A percentile compares a stretch with the other conserved stretches of the same genome.
Evolutionary conservation across 2,329 filamentous ascomycete species (phyloP).

Genomic region (Phaeosphaeriaceae sp.): DNA sequence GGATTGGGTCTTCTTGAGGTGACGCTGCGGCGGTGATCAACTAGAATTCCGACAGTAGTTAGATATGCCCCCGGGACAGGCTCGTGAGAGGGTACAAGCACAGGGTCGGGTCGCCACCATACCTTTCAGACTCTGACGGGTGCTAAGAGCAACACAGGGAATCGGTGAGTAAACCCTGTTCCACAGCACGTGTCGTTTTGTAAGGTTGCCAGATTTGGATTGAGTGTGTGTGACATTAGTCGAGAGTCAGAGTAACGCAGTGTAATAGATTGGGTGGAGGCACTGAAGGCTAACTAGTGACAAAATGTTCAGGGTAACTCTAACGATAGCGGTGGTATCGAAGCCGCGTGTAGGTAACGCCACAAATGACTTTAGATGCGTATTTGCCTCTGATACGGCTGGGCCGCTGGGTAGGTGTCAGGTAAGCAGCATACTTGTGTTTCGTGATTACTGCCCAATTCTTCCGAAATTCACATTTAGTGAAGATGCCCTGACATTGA

Average conservation of each 20-base stretch:
- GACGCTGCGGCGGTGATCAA: conserved; percentile 41
- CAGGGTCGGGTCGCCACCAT: conserved; percentile 37
- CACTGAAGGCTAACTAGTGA: not conserved
- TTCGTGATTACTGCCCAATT: conserved; percentile 26
- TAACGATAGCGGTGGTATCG: conserved; percentile 15
- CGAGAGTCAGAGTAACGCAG: conserved; percentile 2
- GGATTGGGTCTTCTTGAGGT: conserved; percentile 24
- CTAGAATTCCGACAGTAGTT: conserved; percentile 28
- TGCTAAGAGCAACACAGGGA: conserved; percentile 21
- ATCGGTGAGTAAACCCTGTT: conserved; percentile 22
- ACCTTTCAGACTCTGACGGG: conserved; percentile 31
- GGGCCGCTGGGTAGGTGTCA: conserved; percentile 23
- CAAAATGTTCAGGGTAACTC: conserved; percentile 3
- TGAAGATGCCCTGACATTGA: conserved; percentile 11
- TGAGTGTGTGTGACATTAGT: conserved; percentile 13
- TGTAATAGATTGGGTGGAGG: conserved; percentile 2
- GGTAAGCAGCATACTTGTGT: conserved; percentile 23
- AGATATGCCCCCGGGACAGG: conserved; percentile 22
- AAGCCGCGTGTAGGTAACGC: conserved; percentile 30
- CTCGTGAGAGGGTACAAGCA: conserved; percentile 29
- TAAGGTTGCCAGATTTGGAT: conserved; percentile 14
- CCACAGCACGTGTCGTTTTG: conserved; percentile 30
- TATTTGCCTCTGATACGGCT: conserved; percentile 28
- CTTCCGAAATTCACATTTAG: conserved; percentile 17
- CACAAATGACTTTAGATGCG: conserved; percentile 23